Evolutionary conservation across 139 green algal genomes (phyloP).

Genomic region (Edaphochlamys debaryana): DNA sequence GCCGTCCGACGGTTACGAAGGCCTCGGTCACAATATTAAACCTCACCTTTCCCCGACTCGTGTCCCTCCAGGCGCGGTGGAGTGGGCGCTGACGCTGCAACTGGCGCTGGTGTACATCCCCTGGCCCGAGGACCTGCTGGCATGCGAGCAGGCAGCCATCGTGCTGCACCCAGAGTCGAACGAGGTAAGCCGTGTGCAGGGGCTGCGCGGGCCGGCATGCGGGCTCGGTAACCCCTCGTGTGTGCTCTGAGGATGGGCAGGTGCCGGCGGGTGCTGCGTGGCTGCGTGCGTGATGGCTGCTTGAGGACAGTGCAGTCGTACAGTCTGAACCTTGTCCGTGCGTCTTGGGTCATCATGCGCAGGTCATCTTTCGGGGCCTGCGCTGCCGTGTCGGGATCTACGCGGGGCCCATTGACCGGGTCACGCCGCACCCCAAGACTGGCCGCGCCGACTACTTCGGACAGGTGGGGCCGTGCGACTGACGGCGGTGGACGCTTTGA

Average conservation of each 20-base stretch:
- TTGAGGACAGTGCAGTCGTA: too few species aligned
- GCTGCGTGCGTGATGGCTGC: too few species aligned
- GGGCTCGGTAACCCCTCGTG: too few species aligned
- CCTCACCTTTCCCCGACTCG: neutral
- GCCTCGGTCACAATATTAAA: too few species aligned
- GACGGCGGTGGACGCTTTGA: too few species aligned
- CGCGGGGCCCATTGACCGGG: constrained; percentile 58
- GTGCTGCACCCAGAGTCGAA: constrained; percentile 32
- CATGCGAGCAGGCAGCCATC: constrained; percentile 32
- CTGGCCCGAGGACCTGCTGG: constrained; percentile 44
- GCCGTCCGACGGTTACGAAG: too few species aligned
- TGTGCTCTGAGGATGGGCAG: too few species aligned
- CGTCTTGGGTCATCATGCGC: too few species aligned
- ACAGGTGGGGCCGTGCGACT: too few species aligned
- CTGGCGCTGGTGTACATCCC: constrained; percentile 57
- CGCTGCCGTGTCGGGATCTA: constrained; percentile 62
- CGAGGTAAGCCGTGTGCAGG: neutral
- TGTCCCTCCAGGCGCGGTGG: constrained; percentile 36
- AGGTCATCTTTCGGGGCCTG: constrained; percentile 53
- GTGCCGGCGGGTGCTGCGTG: too few species aligned
- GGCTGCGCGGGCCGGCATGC: too few species aligned
- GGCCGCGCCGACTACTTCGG: constrained; percentile 69
- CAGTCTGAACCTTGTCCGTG: too few species aligned
- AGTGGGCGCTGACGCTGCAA: constrained; percentile 63
- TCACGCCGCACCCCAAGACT: constrained; percentile 59